A percentile compares a stretch with the other conserved stretches of the same genome.
Evolutionary conservation across 2,329 filamentous ascomycete genomes (phyloP).

Genomic region (Cladosporium sp.): DNA sequence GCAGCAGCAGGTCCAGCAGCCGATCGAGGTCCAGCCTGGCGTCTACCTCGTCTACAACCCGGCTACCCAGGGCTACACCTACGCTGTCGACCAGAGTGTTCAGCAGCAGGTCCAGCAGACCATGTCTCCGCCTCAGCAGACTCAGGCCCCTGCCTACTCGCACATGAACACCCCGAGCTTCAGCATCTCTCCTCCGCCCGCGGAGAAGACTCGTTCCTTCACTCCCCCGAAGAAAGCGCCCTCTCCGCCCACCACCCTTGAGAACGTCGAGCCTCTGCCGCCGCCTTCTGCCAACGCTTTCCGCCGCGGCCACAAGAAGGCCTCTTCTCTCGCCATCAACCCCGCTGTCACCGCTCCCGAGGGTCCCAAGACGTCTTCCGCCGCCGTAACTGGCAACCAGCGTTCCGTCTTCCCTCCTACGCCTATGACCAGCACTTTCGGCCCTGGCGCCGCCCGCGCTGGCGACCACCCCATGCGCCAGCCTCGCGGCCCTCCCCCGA

Average conservation of each 20-base stretch:
- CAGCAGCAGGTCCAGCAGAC: slow-evolving; percentile 36
- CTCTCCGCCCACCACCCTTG: slow-evolving; percentile 52
- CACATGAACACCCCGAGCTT: slow-evolving; percentile 49
- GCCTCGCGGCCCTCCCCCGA: slow-evolving; percentile 80
- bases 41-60: slow-evolving; percentile 81
- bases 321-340: slow-evolving; percentile 59
- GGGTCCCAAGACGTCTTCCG: slow-evolving; percentile 65
- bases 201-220: slow-evolving; percentile 56
- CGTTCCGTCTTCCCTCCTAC: slow-evolving; percentile 61
- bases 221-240: slow-evolving; percentile 57
- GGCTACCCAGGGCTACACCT: slow-evolving; percentile 74
- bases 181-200: slow-evolving; percentile 70
- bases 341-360: slow-evolving; percentile 51
- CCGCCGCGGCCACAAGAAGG: slow-evolving; percentile 90
- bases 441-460: slow-evolving; percentile 84
- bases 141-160: slow-evolving; percentile 18
- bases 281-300: slow-evolving; percentile 87
- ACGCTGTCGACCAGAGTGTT: slow-evolving; percentile 65
- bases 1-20: slow-evolving; percentile 63
- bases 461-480: slow-evolving; percentile 93
- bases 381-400: slow-evolving; percentile 41
- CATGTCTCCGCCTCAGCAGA: slow-evolving; percentile 26
- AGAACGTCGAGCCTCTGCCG: slow-evolving; percentile 67
- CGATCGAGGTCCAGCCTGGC: slow-evolving; percentile 65
- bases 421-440: slow-evolving; percentile 77